Evolutionary conservation across 225 moss, liverwort and hornwort species (phyloP).

Genomic region (Polytrichum formosum): DNA sequence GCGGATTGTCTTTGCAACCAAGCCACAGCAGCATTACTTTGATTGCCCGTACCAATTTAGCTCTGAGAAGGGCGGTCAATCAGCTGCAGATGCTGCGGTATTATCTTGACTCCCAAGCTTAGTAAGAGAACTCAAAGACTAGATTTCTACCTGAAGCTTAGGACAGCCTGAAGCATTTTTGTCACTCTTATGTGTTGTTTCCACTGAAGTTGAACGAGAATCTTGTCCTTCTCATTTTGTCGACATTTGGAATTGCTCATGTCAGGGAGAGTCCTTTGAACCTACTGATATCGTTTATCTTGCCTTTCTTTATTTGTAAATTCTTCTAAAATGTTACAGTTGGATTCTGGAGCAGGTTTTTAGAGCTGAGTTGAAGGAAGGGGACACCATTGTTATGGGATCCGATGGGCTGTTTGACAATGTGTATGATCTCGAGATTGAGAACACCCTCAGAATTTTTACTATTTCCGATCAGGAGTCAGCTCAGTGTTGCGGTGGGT

Average conservation of each 20-base stretch:
- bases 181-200: neutral
- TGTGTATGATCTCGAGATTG: conserved; percentile 80
- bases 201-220: too few relatives aligned
- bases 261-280: too few relatives aligned
- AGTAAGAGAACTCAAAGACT: too few relatives aligned
- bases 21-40: conserved; percentile 94
- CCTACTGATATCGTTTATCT: too few relatives aligned
- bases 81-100: conserved; percentile 88
- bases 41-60: conserved; percentile 99
- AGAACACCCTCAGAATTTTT: conserved; percentile 51
- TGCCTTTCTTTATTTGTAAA: too few relatives aligned
- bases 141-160: too few relatives aligned
- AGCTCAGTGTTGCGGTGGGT: conserved; percentile 64
- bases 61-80: conserved; percentile 78
- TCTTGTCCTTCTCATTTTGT: too few relatives aligned
- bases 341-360: conserved; percentile 50
- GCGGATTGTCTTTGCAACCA: conserved; percentile 70
- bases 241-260: too few relatives aligned
- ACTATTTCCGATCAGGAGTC: conserved; percentile 59
- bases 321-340: too few relatives aligned
- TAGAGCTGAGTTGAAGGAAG: conserved; percentile 67
- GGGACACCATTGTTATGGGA: conserved; percentile 89
- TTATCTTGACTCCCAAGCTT: neutral
- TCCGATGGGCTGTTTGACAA: conserved; percentile 99
- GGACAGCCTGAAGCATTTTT: neutral